phyloP scores from a whole-genome alignment of 2,329 filamentous ascomycete genomes.

The Hypoxylon sp. region DNA sequence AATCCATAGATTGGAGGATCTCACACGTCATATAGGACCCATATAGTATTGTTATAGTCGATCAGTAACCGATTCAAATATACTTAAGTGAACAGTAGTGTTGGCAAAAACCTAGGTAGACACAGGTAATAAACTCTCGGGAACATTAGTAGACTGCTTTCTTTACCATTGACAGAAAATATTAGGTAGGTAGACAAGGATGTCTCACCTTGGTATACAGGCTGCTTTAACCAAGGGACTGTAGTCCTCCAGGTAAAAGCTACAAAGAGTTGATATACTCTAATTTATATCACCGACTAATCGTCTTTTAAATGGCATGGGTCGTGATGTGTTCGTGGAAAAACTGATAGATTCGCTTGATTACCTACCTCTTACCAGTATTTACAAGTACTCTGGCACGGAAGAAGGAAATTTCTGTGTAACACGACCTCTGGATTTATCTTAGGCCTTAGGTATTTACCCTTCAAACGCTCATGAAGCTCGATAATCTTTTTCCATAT shows the following conservation, averaged over 20 bases:
- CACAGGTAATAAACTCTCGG: background rate
- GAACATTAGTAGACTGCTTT: background rate
- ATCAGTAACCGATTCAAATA: background rate
- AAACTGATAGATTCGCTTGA: background rate
- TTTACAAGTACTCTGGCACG: background rate
- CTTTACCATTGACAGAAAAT: background rate
- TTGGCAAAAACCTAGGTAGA: background rate
- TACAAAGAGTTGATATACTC: no score
- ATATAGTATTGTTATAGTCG: background rate
- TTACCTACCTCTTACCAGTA: background rate
- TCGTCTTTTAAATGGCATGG: no score
- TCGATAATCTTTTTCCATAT: background rate
- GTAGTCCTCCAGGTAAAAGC: no score
- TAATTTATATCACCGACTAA: no score
- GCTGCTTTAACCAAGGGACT: background rate
- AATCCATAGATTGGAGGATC: background rate
- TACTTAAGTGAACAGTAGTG: background rate
- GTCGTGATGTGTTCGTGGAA: background rate
- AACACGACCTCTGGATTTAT: background rate
- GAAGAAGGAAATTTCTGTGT: background rate
- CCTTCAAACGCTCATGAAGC: background rate
- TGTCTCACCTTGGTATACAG: background rate
- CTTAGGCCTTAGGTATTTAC: background rate
- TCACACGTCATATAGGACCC: background rate
- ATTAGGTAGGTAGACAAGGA: background rate